Evolutionary conservation across 352 stramenopile species (phyloP).

Genomic region (Phytophthora citricola): DNA sequence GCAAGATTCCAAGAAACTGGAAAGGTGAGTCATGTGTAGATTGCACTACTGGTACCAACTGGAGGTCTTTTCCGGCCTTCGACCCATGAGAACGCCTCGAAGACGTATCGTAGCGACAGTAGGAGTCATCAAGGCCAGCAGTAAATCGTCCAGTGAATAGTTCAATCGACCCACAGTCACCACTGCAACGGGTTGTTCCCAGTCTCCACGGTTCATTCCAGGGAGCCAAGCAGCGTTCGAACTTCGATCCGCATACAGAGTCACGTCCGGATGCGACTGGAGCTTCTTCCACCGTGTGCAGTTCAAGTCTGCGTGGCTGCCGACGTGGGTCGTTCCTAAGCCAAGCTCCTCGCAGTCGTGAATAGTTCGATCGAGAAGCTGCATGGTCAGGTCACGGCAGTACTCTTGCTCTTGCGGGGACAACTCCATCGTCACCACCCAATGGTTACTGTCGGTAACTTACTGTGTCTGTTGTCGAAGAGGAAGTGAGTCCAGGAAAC

Average conservation of each 20-base stretch:
- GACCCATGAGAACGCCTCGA: conserved; percentile 27
- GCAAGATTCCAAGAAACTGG: conserved; percentile 25
- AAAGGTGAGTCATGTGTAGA: conserved; percentile 19
- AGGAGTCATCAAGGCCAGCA: conserved; percentile 28
- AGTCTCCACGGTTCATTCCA: conserved; percentile 30
- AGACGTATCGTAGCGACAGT: conserved; percentile 19
- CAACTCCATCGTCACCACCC: conserved; percentile 21
- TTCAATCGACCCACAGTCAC: conserved; percentile 26
- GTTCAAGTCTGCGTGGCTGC: conserved; percentile 22
- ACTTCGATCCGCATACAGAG: conserved; percentile 30
- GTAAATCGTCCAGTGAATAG: conserved; percentile 28
- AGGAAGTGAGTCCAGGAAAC: conserved; percentile 3
- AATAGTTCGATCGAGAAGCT: conserved; percentile 34
- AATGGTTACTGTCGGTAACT: not conserved
- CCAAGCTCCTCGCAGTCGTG: conserved; percentile 37
- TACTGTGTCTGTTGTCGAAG: conserved; percentile 6
- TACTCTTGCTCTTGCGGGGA: conserved; percentile 27
- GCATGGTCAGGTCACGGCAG: conserved; percentile 28
- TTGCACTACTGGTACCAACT: conserved; percentile 22
- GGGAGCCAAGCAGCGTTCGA: conserved; percentile 24
- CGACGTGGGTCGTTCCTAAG: conserved; percentile 15
- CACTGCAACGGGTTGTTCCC: conserved; percentile 30
- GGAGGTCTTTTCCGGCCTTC: conserved; percentile 14
- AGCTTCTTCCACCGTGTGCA: conserved; percentile 31
- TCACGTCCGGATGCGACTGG: conserved; percentile 29